Percentiles rank a stretch among this genome's conserved stretches.
These are phyloP conservation scores for Angomonas deanei DNA, from an alignment of 208 protist genomes.

Conservation along the genomic window DNA sequence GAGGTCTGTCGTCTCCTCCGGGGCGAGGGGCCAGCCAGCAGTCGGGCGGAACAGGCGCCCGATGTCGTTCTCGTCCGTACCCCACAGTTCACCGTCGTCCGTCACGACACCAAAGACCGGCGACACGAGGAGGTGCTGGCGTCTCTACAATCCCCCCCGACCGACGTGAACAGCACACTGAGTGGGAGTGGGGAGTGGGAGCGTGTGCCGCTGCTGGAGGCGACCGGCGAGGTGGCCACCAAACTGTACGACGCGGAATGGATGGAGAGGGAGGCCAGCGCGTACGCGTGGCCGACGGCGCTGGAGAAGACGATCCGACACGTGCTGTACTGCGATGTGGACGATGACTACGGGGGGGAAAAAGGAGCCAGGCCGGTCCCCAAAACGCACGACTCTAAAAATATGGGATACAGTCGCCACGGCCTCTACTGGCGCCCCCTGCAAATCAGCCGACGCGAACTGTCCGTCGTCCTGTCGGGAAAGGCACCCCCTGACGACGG, in stretches of 20 bases:
- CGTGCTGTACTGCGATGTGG: conserved; percentile 19
- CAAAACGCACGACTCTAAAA: background rate
- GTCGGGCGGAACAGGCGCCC: too few relatives aligned
- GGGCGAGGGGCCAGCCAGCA: too few relatives aligned
- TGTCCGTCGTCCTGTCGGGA: background rate
- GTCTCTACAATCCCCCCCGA: too few relatives aligned
- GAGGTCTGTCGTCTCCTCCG: too few relatives aligned
- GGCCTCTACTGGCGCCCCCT: background rate
- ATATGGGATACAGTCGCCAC: background rate
- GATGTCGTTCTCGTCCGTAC: too few relatives aligned
- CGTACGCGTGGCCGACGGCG: conserved; percentile 31
- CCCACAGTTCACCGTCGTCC: too few relatives aligned
- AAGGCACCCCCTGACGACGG: background rate
- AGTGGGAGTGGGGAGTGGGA: too few relatives aligned
- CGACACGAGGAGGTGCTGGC: too few relatives aligned
- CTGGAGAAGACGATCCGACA: conserved; percentile 39
- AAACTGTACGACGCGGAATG: background rate
- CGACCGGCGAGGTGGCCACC: background rate
- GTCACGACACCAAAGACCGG: too few relatives aligned
- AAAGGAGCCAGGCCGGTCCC: background rate
- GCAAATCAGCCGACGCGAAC: background rate
- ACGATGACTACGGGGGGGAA: background rate
- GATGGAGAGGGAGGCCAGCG: conserved; percentile 1
- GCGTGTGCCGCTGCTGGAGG: background rate
- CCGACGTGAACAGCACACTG: too few relatives aligned